Evolutionary conservation across 1,284 basidiomycete genomes (phyloP), one percentile per base, ranked within the genome.

Genomic region (Porodaedalea pini): DNA sequence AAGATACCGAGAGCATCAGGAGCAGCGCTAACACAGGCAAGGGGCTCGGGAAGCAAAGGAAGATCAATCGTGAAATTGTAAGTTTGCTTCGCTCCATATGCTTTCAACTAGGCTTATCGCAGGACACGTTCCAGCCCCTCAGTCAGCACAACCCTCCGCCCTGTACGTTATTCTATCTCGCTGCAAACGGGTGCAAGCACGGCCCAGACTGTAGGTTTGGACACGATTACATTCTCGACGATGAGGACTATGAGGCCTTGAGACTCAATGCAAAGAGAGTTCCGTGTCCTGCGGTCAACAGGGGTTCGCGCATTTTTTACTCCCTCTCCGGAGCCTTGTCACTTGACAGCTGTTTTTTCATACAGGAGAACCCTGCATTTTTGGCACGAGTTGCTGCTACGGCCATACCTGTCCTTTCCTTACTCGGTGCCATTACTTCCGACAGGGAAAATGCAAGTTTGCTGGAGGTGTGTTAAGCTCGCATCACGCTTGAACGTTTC

Each of bases 131-230:
- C 19, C 36, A 54, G 53, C 23, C 57, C 41, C 60, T 58, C 36
- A 58, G 54, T 61, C 60, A 65, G 81, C 82, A 85, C 62, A 78
- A 73, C 63, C 83, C 83, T 2, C 77, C 83, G 21, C 82, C 83
- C 15, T 86, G 83, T 67, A 85, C 80, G 17, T 67, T 82, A 45
- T 82, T 80, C 67, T 85, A 85, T 65, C 71, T 86, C 34, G 75
- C 79, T 37, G 72, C 58, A 21, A 64, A 73, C 55, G 53, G 56
- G 56, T 85, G 83, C 71, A 78, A 78, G 63, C 76, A 77, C 58
- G 80, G 78, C 21, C 62, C 70, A 17, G 73, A 76, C 19, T 86
- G 84, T 66, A 78, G 76, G 67, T 85, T 80, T 59, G 76, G 69
- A 21, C 83, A 86, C 58, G 78, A 85, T 62, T 85, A 83, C 62